Percentiles rank a stretch among this genome's conserved stretches.
These are phyloP conservation scores for Datisca glomerata DNA, from an alignment of 306 rosid species.

Conservation along the genomic window DNA sequence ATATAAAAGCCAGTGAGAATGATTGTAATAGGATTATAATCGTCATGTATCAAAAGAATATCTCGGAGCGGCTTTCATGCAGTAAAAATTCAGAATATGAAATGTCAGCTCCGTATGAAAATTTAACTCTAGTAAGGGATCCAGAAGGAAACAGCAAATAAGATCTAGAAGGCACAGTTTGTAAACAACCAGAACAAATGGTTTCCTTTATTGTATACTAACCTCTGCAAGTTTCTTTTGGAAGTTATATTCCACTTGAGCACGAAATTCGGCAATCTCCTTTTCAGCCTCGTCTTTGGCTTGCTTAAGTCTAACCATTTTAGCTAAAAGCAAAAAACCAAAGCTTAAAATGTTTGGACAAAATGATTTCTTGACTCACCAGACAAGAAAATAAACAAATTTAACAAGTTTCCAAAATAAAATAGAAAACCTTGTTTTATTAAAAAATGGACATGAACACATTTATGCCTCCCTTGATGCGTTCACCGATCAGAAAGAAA, in stretches of 20 bases:
- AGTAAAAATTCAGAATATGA: too few relatives aligned
- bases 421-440: too few relatives aligned
- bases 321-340: constrained; percentile 27
- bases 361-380: too few relatives aligned
- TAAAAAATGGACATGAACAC: too few relatives aligned
- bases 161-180: not conserved
- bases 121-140: too few relatives aligned
- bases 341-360: not conserved
- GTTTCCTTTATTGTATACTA: not conserved
- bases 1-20: not conserved
- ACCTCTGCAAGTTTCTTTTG: constrained; percentile 11
- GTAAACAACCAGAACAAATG: not conserved
- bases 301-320: constrained; percentile 82
- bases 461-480: too few relatives aligned
- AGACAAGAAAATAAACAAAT: too few relatives aligned
- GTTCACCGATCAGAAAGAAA: too few relatives aligned
- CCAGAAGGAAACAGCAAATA: too few relatives aligned
- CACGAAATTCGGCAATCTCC: constrained; percentile 72
- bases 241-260: constrained; percentile 25
- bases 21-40: not conserved
- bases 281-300: constrained; percentile 91
- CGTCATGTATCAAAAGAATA: not conserved
- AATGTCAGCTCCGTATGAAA: too few relatives aligned
- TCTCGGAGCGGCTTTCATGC: too few relatives aligned
- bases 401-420: too few relatives aligned